Conservation (phyloP, 345 rosid species). For the Moricandia arvensis region DNA sequence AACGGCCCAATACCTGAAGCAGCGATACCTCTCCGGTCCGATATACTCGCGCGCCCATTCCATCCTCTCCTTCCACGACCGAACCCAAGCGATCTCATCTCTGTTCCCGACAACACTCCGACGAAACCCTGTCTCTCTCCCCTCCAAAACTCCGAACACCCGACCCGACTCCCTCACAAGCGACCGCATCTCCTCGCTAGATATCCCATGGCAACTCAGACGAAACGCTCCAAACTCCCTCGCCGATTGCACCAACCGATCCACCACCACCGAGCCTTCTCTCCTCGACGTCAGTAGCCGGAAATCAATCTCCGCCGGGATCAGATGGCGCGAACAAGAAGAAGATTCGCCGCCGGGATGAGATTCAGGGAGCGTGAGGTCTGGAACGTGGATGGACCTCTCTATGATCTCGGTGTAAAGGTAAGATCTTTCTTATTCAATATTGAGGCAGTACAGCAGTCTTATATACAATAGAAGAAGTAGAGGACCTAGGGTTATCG, state of each 20-base stretch:
- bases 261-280: constrained; percentile 35
- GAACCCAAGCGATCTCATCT: constrained; percentile 55
- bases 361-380: constrained; percentile 50
- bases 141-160: constrained; percentile 50
- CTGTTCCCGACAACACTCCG: constrained; percentile 37
- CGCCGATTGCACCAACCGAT: constrained; percentile 51
- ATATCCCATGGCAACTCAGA: constrained; percentile 47
- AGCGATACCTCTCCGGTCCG: constrained; percentile 43
- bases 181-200: constrained; percentile 37
- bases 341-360: constrained; percentile 9
- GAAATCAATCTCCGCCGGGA: constrained; percentile 45
- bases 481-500: no score
- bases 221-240: constrained; percentile 52
- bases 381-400: constrained; percentile 50
- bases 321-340: not conserved
- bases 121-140: constrained; percentile 45
- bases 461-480: no score
- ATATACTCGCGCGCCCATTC: constrained; percentile 49
- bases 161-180: constrained; percentile 46
- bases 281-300: constrained; percentile 42
- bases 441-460: no score
- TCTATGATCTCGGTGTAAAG: constrained; percentile 48
- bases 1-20: constrained; percentile 47
- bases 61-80: constrained; percentile 46
- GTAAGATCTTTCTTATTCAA: no score